phyloP scores from a whole-genome alignment of 441 rosid species.

The Pelargonium myrrhifolium region DNA sequence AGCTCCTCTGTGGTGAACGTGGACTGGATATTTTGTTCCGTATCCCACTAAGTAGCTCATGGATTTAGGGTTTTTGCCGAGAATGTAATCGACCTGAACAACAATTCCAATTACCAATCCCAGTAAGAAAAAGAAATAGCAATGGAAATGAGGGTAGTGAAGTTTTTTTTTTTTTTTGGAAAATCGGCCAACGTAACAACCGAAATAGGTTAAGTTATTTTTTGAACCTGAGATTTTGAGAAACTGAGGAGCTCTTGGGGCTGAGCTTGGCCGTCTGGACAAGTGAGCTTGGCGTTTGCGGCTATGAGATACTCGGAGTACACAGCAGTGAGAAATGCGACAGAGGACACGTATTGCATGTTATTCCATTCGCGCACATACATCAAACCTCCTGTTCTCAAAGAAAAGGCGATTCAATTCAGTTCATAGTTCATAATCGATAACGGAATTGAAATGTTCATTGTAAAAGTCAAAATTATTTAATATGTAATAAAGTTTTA shows the following conservation, averaged over 20 bases:
- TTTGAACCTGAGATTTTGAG: constrained; percentile 45
- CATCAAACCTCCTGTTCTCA: constrained; percentile 46
- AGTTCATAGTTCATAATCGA: no score
- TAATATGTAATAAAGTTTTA: no score
- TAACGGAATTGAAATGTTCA: no score
- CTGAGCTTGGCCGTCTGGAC: constrained; percentile 40
- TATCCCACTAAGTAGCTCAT: constrained; percentile 75
- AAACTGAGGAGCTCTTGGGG: constrained; percentile 43
- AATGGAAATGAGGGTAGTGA: neutral
- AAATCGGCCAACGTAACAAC: no score
- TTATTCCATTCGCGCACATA: constrained; percentile 59
- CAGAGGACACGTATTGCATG: constrained; percentile 51
- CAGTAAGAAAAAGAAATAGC: neutral
- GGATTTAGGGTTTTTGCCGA: constrained; percentile 66
- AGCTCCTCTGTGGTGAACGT: constrained; percentile 79
- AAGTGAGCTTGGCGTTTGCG: constrained; percentile 37
- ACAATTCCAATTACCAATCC: neutral
- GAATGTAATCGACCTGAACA: constrained; percentile 69
- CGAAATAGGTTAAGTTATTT: neutral
- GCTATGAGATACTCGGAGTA: constrained; percentile 45
- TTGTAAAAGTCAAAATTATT: no score
- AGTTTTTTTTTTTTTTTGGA: no score
- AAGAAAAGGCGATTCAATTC: no score
- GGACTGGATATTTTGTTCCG: constrained; percentile 54
- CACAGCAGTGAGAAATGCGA: constrained; percentile 45